Conservation (phyloP, 2,329 filamentous ascomycete species). For the Colletotrichum karsti region DNA sequence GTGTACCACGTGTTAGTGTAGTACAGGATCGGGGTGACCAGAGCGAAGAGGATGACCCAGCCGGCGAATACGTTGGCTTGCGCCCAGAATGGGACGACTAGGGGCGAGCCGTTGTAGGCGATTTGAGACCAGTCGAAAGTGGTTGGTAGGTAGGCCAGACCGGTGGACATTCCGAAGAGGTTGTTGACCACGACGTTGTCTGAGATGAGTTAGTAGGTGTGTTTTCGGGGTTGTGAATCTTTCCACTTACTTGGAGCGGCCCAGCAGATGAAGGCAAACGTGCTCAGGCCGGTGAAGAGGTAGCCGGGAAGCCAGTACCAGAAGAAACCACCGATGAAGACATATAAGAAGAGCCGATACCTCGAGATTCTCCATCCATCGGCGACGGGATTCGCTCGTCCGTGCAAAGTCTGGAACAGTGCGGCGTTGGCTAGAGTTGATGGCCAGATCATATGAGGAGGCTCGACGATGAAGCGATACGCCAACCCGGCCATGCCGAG, state of each 20-base stretch:
- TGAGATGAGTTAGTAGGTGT: conserved; percentile 9
- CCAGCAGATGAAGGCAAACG: conserved; percentile 57
- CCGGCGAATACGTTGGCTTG: conserved; percentile 70
- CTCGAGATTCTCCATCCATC: conserved; percentile 45
- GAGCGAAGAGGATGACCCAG: conserved; percentile 64
- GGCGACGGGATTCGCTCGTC: conserved; percentile 43
- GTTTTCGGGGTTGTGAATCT: conserved; percentile 21
- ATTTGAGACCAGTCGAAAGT: conserved; percentile 41
- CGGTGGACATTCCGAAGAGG: conserved; percentile 59
- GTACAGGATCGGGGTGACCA: conserved; percentile 65
- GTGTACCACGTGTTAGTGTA: conserved; percentile 67
- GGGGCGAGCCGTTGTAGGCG: conserved; percentile 41
- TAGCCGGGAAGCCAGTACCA: conserved; percentile 59
- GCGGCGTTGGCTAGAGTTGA: conserved; percentile 51
- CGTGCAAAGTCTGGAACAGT: conserved; percentile 50
- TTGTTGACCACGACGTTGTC: conserved; percentile 75
- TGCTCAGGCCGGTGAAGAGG: conserved; percentile 50
- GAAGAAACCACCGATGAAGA: conserved; percentile 50
- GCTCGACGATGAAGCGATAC: conserved; percentile 53
- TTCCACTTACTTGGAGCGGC: conserved; percentile 42
- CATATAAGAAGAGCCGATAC: conserved; percentile 45
- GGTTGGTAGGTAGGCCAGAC: conserved; percentile 37
- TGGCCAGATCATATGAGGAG: conserved; percentile 56
- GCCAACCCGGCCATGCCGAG: conserved; percentile 53
- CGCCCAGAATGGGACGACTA: conserved; percentile 62